These are phyloP conservation scores for Calonectria ilicicola DNA, from an alignment of 2,329 filamentous ascomycete species.

Conservation along the genomic window DNA sequence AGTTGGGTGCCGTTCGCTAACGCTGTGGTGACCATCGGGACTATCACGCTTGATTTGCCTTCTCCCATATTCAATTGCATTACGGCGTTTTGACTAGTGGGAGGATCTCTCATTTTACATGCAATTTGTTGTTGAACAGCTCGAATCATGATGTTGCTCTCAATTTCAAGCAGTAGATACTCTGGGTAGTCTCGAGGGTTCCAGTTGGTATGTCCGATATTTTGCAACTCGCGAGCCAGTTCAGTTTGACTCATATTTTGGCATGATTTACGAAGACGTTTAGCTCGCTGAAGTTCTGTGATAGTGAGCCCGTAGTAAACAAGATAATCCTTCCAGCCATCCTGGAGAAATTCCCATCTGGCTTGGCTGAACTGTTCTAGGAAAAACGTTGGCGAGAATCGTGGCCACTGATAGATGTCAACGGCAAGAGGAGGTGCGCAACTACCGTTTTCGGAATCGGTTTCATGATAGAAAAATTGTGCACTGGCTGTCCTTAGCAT, in stretches of 20 bases:
- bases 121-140: slow-evolving; percentile 70
- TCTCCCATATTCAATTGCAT: slow-evolving; percentile 80
- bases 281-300: slow-evolving; percentile 54
- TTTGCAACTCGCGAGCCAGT: slow-evolving; percentile 57
- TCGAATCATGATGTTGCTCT: slow-evolving; percentile 72
- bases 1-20: slow-evolving; percentile 64
- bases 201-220: slow-evolving; percentile 69
- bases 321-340: slow-evolving; percentile 50
- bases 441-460: neutral
- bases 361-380: slow-evolving; percentile 47
- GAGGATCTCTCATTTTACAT: slow-evolving; percentile 62
- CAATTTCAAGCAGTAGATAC: slow-evolving; percentile 72
- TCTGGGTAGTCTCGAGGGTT: slow-evolving; percentile 64
- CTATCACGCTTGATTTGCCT: slow-evolving; percentile 77
- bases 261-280: slow-evolving; percentile 49
- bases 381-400: slow-evolving; percentile 49
- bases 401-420: slow-evolving; percentile 28
- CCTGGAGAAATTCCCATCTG: slow-evolving; percentile 41
- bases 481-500: neutral
- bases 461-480: neutral
- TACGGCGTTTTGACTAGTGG: slow-evolving; percentile 58
- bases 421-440: neutral
- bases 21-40: slow-evolving; percentile 69
- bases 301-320: slow-evolving; percentile 55
- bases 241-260: slow-evolving; percentile 40